Percentiles rank a stretch among this genome's conserved stretches.
Evolutionary conservation across 129 eudicot species (phyloP).

Genomic region (sunflower (Helianthus annuus)): DNA sequence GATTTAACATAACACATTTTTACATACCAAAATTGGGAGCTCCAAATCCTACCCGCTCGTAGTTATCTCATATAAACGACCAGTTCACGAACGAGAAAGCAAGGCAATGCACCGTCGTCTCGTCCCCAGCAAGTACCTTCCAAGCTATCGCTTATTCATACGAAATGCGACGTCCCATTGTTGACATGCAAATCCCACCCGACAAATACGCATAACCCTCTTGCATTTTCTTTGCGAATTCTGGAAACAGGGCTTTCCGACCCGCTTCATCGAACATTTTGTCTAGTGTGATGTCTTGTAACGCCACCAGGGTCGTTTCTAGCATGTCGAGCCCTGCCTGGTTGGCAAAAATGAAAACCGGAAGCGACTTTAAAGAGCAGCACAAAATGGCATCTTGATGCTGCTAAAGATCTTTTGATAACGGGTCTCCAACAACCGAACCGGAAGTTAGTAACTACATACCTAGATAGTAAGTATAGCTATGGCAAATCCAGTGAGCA

Average conservation of each 20-base stretch:
- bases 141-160: slow-evolving; percentile 95
- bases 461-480: slow-evolving; percentile 87
- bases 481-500: slow-evolving; percentile 93
- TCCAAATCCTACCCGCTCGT: slow-evolving; percentile 24
- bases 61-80: slow-evolving; percentile 57
- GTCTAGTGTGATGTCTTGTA: slow-evolving; percentile 86
- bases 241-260: slow-evolving; percentile 66
- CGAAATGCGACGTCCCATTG: slow-evolving; percentile 92
- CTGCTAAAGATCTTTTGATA: slow-evolving; percentile 88
- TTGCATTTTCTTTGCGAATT: slow-evolving; percentile 90
- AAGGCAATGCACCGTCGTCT: slow-evolving; percentile 77
- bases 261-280: slow-evolving; percentile 92
- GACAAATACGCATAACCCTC: slow-evolving; percentile 95
- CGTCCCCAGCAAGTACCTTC: slow-evolving; percentile 89
- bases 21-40: slow-evolving; percentile 37
- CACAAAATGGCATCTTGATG: slow-evolving; percentile 96
- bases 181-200: slow-evolving; percentile 91
- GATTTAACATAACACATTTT: slow-evolving; percentile 17
- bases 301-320: slow-evolving; percentile 87
- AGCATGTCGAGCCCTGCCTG: slow-evolving; percentile 97
- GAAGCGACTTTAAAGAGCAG: slow-evolving; percentile 93
- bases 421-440: slow-evolving; percentile 52
- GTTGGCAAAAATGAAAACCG: slow-evolving; percentile 88
- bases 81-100: slow-evolving; percentile 91
- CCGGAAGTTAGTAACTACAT: slow-evolving; percentile 63